Conservation (phyloP, 352 stramenopile genomes). For the Phytophthora palmivora region DNA sequence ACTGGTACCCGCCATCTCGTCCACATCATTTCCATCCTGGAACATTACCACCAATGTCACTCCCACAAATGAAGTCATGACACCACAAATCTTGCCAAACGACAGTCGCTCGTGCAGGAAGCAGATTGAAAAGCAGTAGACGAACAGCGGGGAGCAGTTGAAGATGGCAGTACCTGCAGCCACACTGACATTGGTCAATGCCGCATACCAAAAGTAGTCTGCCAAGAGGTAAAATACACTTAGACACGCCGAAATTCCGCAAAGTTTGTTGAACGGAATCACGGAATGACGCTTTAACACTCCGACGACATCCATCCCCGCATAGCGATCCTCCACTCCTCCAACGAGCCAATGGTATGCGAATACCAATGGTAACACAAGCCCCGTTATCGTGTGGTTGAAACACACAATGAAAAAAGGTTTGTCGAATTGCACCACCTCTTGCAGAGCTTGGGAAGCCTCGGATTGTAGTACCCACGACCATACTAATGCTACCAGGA, state of each 20-base stretch:
- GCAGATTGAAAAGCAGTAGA: slow-evolving; percentile 76
- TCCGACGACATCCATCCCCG: slow-evolving; percentile 16
- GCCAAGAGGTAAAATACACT: slow-evolving; percentile 55
- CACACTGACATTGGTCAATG: slow-evolving; percentile 54
- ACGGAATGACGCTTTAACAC: slow-evolving; percentile 47
- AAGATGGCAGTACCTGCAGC: slow-evolving; percentile 56
- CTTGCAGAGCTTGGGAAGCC: slow-evolving; percentile 33
- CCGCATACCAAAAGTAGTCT: slow-evolving; percentile 70
- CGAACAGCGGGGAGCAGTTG: slow-evolving; percentile 67
- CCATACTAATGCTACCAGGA: slow-evolving; percentile 26
- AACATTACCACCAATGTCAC: slow-evolving; percentile 61
- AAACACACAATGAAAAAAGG: slow-evolving; percentile 71
- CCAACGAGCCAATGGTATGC: slow-evolving; percentile 43
- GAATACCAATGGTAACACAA: slow-evolving; percentile 46
- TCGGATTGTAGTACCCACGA: slow-evolving; percentile 43
- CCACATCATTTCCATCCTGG: slow-evolving; percentile 34
- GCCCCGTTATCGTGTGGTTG: slow-evolving; percentile 51
- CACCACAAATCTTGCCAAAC: slow-evolving; percentile 48
- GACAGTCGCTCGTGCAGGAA: slow-evolving; percentile 53
- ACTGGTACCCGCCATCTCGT: slow-evolving; percentile 39
- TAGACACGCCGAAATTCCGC: slow-evolving; percentile 45
- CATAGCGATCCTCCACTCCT: slow-evolving; percentile 8
- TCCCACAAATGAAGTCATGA: slow-evolving; percentile 53
- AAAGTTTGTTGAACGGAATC: slow-evolving; percentile 38
- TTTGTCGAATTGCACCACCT: slow-evolving; percentile 50